Percentiles rank a stretch among this genome's conserved stretches.
Evolutionary conservation across 1,284 basidiomycete species (phyloP).

Genomic region (Ganoderma meredithae): DNA sequence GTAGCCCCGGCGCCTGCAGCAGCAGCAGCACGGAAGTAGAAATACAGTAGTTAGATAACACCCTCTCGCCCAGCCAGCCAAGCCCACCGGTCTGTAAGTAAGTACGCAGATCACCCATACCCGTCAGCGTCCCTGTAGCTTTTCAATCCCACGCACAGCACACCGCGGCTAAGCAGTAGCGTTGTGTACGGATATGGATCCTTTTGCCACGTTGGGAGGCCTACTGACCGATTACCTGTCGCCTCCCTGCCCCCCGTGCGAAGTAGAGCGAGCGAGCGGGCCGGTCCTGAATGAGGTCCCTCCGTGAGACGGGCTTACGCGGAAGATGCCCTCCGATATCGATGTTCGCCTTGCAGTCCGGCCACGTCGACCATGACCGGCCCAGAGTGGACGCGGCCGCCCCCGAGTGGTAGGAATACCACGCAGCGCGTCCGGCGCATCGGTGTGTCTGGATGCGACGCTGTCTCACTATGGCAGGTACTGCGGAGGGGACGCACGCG

Average conservation of each 20-base stretch:
- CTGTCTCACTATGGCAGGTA: slow-evolving; percentile 26
- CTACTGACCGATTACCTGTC: slow-evolving; percentile 6
- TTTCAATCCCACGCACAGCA: background rate
- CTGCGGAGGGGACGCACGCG: slow-evolving; percentile 21
- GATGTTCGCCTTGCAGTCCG: background rate
- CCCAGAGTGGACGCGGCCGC: background rate
- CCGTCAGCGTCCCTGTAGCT: background rate
- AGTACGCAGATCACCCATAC: background rate
- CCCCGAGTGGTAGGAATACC: background rate
- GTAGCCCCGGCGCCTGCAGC: background rate
- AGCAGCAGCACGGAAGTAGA: background rate
- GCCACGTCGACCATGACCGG: background rate
- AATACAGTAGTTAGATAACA: slow-evolving; percentile 5
- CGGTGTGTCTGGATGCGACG: background rate
- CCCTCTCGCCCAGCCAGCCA: background rate
- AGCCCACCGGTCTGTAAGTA: background rate
- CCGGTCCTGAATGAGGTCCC: slow-evolving; percentile 1
- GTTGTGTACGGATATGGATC: background rate
- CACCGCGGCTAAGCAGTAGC: background rate
- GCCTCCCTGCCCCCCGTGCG: slow-evolving; percentile 4
- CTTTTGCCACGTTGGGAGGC: background rate
- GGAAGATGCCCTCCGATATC: background rate
- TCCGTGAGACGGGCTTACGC: background rate
- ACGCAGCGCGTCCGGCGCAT: background rate
- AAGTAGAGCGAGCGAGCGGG: slow-evolving; percentile 3